Percentiles rank a stretch among this genome's conserved stretches.
These are phyloP conservation scores for Persicaria maculosa DNA, from an alignment of 148 eudicot species.

Conservation along the genomic window DNA sequence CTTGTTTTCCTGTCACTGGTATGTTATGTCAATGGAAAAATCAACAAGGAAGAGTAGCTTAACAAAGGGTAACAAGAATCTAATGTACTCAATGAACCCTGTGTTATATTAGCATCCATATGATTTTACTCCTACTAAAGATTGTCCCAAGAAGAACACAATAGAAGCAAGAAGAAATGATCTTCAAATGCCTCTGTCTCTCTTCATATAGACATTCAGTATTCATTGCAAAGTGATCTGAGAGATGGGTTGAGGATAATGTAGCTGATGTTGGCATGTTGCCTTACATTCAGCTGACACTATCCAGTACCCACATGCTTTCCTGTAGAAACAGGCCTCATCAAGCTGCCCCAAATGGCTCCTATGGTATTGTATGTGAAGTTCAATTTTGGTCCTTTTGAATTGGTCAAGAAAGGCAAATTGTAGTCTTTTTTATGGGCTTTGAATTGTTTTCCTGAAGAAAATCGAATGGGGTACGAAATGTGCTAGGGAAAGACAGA, in stretches of 20 bases:
- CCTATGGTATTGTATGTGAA: not conserved
- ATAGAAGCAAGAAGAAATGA: not conserved
- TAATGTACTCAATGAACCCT: too few species aligned
- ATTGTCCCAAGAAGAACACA: not conserved
- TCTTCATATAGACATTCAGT: conserved; percentile 2
- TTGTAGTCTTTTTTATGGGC: not conserved
- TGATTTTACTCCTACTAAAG: not conserved
- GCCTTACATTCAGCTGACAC: conserved; percentile 7
- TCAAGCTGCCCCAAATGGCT: conserved; percentile 5
- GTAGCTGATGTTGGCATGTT: not conserved
- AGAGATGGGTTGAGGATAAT: conserved; percentile 7
- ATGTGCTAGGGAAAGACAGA: too few species aligned
- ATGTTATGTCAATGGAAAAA: too few species aligned
- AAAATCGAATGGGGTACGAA: not conserved
- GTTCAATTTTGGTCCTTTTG: conserved; percentile 1
- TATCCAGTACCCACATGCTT: not conserved
- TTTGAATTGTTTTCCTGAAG: not conserved
- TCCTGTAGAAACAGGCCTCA: conserved; percentile 2
- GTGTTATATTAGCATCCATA: too few species aligned
- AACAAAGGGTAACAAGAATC: too few species aligned
- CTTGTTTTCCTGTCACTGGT: not conserved
- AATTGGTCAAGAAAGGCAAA: not conserved
- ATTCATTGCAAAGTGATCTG: not conserved
- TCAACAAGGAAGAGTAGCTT: too few species aligned
- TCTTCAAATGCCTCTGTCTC: not conserved